phyloP scores from a whole-genome alignment of 2,329 filamentous ascomycete genomes.

The Aspergillus aculeatus region DNA sequence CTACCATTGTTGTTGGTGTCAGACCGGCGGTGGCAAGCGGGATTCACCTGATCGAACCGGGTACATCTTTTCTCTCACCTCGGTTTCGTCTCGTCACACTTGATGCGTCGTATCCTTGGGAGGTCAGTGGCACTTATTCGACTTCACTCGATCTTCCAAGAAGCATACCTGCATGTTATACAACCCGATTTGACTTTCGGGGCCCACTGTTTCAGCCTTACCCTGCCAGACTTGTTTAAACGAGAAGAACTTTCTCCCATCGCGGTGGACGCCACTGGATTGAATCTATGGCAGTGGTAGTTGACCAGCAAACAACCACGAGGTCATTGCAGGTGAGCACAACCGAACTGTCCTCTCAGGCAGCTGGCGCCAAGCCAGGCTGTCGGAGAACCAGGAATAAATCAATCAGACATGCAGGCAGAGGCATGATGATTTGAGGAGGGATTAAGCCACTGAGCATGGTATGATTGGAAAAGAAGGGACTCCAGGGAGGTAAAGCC shows the following conservation, averaged over 20 bases:
- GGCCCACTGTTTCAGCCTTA: constrained; percentile 1
- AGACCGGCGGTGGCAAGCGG: too few relatives aligned
- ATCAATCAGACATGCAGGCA: background rate
- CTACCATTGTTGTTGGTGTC: background rate
- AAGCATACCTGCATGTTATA: constrained; percentile 2
- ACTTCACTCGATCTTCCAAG: background rate
- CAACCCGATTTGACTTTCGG: constrained; percentile 4
- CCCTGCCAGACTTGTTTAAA: background rate
- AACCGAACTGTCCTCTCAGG: background rate
- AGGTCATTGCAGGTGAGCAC: background rate
- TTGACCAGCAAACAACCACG: background rate
- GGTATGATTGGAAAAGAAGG: too few relatives aligned
- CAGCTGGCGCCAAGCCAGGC: background rate
- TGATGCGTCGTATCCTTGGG: constrained; percentile 1
- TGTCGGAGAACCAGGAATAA: background rate
- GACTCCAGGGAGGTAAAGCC: too few relatives aligned
- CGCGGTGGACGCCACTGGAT: background rate
- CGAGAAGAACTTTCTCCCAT: background rate
- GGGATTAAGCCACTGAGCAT: background rate
- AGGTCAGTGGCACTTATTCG: background rate
- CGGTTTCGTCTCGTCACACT: constrained; percentile 8
- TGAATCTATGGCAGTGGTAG: background rate
- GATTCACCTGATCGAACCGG: background rate
- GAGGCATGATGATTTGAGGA: background rate
- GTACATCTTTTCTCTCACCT: background rate